Evolutionary conservation across 2,329 filamentous ascomycete species (phyloP).

Genomic region (Emmonsiellopsis sp.): DNA sequence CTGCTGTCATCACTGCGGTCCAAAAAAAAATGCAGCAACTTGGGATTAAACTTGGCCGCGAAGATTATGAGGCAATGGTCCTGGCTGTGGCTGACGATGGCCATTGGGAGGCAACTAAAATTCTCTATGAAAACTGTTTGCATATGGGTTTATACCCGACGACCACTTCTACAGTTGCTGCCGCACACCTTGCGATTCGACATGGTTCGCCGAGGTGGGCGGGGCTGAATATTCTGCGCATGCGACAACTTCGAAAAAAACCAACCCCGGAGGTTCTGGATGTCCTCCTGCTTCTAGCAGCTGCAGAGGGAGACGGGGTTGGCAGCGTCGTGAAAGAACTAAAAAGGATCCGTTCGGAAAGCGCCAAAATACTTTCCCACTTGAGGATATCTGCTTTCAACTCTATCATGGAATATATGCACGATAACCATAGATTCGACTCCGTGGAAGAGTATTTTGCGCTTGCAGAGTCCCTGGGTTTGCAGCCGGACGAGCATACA

Average conservation of each 20-base stretch:
- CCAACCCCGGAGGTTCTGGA: conserved; percentile 57
- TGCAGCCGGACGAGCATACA: conserved; percentile 61
- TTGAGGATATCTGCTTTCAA: conserved; percentile 71
- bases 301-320: conserved; percentile 60
- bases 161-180: conserved; percentile 40
- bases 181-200: conserved; percentile 54
- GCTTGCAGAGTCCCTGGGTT: conserved; percentile 55
- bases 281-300: conserved; percentile 65
- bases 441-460: conserved; percentile 65
- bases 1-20: neutral
- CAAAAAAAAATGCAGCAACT: conserved; percentile 14
- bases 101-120: conserved; percentile 52
- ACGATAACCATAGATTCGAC: conserved; percentile 59
- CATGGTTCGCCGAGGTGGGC: conserved; percentile 56
- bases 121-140: conserved; percentile 56
- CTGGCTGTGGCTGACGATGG: conserved; percentile 53
- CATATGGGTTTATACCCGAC: conserved; percentile 33
- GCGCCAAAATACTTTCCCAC: conserved; percentile 34
- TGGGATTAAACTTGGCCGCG: conserved; percentile 26
- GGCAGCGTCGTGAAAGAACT: conserved; percentile 69
- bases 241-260: conserved; percentile 25
- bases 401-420: conserved; percentile 61
- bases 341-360: conserved; percentile 49
- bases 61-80: conserved; percentile 45
- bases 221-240: no score